Percentiles rank a stretch among this genome's conserved stretches.
phyloP scores from a whole-genome alignment of 352 stramenopile genomes.

The Phytophthora pini region DNA sequence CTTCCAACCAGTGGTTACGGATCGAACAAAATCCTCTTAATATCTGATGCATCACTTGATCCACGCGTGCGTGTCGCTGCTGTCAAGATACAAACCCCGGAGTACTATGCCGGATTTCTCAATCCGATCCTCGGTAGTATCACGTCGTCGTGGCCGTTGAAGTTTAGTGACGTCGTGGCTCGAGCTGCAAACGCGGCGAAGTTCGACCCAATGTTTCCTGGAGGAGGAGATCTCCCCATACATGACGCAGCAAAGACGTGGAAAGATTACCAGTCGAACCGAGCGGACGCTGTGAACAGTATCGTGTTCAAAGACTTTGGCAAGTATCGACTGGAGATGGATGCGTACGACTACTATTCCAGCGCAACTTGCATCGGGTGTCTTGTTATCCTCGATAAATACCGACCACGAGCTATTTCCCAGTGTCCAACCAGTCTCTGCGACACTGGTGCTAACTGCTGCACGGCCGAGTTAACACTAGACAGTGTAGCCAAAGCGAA shows the following conservation, averaged over 20 bases:
- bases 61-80: conserved; percentile 23
- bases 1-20: conserved; percentile 60
- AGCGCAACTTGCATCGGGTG: conserved; percentile 53
- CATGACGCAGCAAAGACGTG: conserved; percentile 42
- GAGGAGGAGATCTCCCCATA: conserved; percentile 7
- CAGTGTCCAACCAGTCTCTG: conserved; percentile 47
- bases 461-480: conserved; percentile 31
- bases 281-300: conserved; percentile 43
- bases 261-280: conserved; percentile 54
- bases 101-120: conserved; percentile 31
- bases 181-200: conserved; percentile 14
- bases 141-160: conserved; percentile 21
- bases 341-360: conserved; percentile 55
- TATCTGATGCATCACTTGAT: conserved; percentile 20
- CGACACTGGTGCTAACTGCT: conserved; percentile 22
- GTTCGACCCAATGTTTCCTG: conserved; percentile 20
- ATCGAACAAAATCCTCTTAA: conserved; percentile 37
- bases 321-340: conserved; percentile 55
- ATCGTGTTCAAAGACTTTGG: conserved; percentile 51
- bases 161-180: conserved; percentile 23
- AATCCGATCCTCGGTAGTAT: conserved; percentile 14
- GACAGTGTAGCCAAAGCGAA: conserved; percentile 39
- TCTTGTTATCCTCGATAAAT: conserved; percentile 55
- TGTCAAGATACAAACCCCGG: conserved; percentile 29
- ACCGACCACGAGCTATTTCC: conserved; percentile 45